A percentile compares a stretch with the other conserved stretches of the same genome.
These are phyloP conservation scores for Verticillium zaregamsianum DNA, from an alignment of 2,329 filamentous ascomycete genomes.

Conservation along the genomic window DNA sequence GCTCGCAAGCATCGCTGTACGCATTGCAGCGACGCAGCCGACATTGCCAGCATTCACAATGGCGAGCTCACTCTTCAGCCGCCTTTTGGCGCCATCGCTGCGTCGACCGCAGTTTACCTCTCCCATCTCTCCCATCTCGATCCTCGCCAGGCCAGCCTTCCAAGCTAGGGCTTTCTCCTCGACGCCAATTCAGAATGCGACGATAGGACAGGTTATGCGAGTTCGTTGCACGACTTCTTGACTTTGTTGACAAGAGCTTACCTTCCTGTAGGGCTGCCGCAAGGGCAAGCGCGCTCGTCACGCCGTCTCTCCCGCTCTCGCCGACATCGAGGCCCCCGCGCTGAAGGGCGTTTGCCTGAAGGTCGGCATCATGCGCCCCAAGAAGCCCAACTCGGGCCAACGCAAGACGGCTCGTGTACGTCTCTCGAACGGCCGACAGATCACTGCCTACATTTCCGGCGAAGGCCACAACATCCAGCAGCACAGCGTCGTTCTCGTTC, in stretches of 20 bases:
- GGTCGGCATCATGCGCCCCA: slow-evolving; percentile 89
- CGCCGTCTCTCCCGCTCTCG: slow-evolving; percentile 80
- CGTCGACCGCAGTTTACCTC: slow-evolving; percentile 14
- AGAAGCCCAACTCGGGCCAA: slow-evolving; percentile 98
- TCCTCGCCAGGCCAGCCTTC: slow-evolving; percentile 9
- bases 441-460: slow-evolving; percentile 93
- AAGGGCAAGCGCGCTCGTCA: slow-evolving; percentile 75
- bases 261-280: slow-evolving; percentile 61
- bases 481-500: slow-evolving; percentile 95
- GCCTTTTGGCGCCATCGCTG: slow-evolving; percentile 24
- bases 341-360: slow-evolving; percentile 96
- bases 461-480: slow-evolving; percentile 99
- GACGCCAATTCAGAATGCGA: slow-evolving; percentile 54
- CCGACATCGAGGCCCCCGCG: slow-evolving; percentile 63
- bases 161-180: slow-evolving; percentile 49
- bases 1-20: neutral
- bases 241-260: neutral
- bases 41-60: slow-evolving; percentile 13
- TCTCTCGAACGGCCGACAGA: slow-evolving; percentile 77
- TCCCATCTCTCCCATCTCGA: slow-evolving; percentile 13
- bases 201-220: slow-evolving; percentile 68
- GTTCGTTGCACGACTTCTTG: slow-evolving; percentile 24
- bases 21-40: neutral
- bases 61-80: slow-evolving; percentile 30
- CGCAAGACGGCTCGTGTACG: slow-evolving; percentile 91